Base-by-base conservation (phyloP, 148 eudicot species). In the Nepenthes gracilis region DNA sequence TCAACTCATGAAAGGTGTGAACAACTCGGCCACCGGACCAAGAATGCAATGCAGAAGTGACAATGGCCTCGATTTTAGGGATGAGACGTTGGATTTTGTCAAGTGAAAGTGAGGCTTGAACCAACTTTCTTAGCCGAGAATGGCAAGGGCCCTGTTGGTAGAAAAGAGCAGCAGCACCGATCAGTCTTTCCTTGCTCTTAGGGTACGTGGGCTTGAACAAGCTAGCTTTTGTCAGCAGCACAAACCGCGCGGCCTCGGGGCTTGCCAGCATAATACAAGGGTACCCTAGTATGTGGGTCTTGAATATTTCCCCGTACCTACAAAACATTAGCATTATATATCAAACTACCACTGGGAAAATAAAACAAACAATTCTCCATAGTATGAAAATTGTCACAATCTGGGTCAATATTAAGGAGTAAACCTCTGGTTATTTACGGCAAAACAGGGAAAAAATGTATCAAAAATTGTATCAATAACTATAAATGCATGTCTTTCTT, bases 291-390 rank as follows among this genome's bases (percentile, higher is more conserved):
- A 92, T 77, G 68, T 75, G 85, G 33, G 85, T 92, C 75, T 88
- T 92, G 79, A 92, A 92, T 55, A 92, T 70, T 9, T 92, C 88
- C 36, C 97, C 97, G 59, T 85, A 88, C 74, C 97, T 88, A 80
- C 4, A 55, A 6, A 48, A 54, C 10, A 54, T 10, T 10, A 45
- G 48, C 6, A 45, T 45, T 23, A 23, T 23, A 23, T 23, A 23
- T 23, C 23, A 23, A 23, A 23, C 23, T 23, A 23, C 23, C 23
- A 23, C 23, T 23, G 23, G 23, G 53, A 6, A 49, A 11, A 6
- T 11, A 49, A 49, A 6, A 5, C 11, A 11, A 49, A 49, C 6
- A 49, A 49, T 10, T 12, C 6, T 6, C 11, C 6, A 49, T 10
- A 11, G 53, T n/a, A 11, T 49, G 6, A 49, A 11, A 5, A 40